Percentiles rank a stretch among this genome's conserved stretches.
Conservation (phyloP, 768 basidiomycete genomes). For the Mrakia blollopis region DNA sequence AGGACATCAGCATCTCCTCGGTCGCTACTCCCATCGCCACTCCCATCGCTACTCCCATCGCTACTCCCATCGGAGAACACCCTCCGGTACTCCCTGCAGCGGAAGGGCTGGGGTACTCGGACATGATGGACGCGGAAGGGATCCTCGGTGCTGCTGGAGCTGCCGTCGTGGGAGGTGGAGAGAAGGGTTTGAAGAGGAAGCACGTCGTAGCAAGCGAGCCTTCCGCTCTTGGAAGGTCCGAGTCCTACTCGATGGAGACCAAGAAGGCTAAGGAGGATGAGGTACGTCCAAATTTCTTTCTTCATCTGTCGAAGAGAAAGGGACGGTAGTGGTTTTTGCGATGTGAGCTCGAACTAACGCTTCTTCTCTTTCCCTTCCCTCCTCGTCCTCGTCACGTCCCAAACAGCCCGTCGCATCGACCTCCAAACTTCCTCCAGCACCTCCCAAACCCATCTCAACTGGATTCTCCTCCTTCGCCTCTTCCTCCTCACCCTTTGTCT, state of each 20-base stretch:
- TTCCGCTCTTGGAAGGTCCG: conserved; percentile 1
- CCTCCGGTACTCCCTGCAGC: not conserved
- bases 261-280: conserved; percentile 32
- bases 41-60: not conserved
- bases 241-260: conserved; percentile 1
- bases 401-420: not conserved
- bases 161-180: not conserved
- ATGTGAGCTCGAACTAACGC: not conserved
- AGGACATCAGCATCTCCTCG: conserved; percentile 12
- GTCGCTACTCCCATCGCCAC: not conserved
- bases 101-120: not conserved
- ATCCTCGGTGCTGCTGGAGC: not conserved
- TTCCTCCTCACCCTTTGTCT: conserved; percentile 11
- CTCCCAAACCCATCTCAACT: not conserved
- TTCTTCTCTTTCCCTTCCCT: not conserved
- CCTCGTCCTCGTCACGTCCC: not conserved
- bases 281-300: not conserved
- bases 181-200: conserved; percentile 28
- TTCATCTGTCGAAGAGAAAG: not conserved
- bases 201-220: conserved; percentile 14
- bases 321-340: too few species aligned
- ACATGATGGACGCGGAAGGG: conserved; percentile 13
- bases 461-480: conserved; percentile 25
- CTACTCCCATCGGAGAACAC: not conserved
- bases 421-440: not conserved